Base-by-base conservation (phyloP, 176 grass and related monocot species). In the Musa acuminata region DNA sequence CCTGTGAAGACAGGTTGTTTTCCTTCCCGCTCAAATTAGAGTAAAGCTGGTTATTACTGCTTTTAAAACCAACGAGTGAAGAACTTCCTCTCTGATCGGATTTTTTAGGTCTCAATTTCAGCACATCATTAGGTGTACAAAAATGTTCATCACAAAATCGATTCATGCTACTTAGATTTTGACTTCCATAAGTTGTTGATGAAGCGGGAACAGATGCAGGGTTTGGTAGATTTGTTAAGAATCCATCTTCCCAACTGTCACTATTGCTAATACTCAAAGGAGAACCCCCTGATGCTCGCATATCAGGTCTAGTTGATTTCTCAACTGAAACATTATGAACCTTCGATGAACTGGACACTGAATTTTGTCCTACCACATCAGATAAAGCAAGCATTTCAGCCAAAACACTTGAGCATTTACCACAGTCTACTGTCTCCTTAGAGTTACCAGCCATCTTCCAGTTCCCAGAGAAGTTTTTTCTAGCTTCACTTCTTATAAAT, bases 401-500 rank as follows among this genome's bases (percentile, higher is more conserved):
- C 11, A 29, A 26, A 23, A 8, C 14, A 14, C 72, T 29, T 0
- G 11, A 55, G 1, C 52, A 7, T 55, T 25, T 29, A 55, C 1
- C 53, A 73, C 55, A 9, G 22, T 73, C 9, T 27, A 10, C 24
- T 27, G 52, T 12, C 52, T 50, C 17, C 49, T 55, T 55, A 26
- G 53, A 27, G 7, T 74, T 2, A 8, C 16, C 13, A 29, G 6
- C 35, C 52, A 35, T 54, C 52, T 74, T 74, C 21, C 12, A 70
- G 49, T 50, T 70, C 51, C 11, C 23, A 65, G 62, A 21, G 16
- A 70, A 21, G 11, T 58, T 10, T 24, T 55, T 55, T 13, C 23
- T 24, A 9, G 24, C 72, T 14, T 74, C 72, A 53, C 72, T 57
- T 72, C 49, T 52, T 24, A 54, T 74, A 55, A 50, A 57, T 74